These are phyloP conservation scores for Cordyceps militaris DNA, from an alignment of 2,329 filamentous ascomycete genomes.

Conservation along the genomic window DNA sequence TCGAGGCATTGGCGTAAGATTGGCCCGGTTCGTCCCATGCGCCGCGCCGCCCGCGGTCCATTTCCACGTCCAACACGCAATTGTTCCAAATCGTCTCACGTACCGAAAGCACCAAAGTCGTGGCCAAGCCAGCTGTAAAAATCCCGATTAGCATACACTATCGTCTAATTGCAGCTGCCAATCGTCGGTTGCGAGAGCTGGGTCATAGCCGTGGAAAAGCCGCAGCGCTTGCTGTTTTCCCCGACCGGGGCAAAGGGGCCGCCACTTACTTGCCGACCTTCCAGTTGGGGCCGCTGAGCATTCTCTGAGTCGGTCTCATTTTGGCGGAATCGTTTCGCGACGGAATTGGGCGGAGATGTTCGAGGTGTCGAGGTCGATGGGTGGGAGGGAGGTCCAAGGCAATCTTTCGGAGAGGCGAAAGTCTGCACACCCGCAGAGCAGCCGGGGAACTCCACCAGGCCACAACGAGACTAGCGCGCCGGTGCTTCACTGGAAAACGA, in stretches of 20 bases:
- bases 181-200: neutral
- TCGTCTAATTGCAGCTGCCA: neutral
- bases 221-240: conserved; percentile 20
- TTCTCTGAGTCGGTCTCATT: conserved; percentile 37
- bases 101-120: conserved; percentile 69
- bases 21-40: neutral
- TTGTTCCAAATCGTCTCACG: conserved; percentile 30
- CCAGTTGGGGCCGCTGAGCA: conserved; percentile 27
- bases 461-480: conserved; percentile 13
- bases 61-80: neutral
- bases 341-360: neutral
- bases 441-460: conserved; percentile 8
- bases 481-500: neutral
- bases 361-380: conserved; percentile 9
- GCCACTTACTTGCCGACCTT: conserved; percentile 29
- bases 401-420: conserved; percentile 19
- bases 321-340: conserved; percentile 19
- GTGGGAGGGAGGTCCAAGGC: conserved; percentile 7
- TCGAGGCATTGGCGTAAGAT: neutral
- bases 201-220: conserved; percentile 22
- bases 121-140: conserved; percentile 57
- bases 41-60: neutral
- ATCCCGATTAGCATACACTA: conserved; percentile 19
- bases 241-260: conserved; percentile 11
- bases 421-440: conserved; percentile 15